These are phyloP conservation scores for Fusarium redolens DNA, from an alignment of 2,329 filamentous ascomycete species.

Conservation along the genomic window DNA sequence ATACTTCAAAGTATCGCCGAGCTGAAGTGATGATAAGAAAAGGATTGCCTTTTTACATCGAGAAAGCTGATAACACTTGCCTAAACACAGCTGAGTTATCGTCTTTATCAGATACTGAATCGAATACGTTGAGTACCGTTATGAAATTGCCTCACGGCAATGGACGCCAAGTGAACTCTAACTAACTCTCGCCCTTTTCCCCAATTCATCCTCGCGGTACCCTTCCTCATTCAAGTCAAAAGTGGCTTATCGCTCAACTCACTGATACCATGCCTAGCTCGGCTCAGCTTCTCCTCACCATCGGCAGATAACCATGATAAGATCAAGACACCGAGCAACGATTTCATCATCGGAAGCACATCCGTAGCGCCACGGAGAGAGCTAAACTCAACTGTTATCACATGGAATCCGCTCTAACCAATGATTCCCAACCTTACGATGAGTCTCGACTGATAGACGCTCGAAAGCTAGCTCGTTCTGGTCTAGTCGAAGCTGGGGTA, in stretches of 20 bases:
- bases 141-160: not conserved
- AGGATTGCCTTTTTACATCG: not conserved
- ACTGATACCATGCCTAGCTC: not conserved
- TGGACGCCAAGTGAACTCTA: not conserved
- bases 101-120: not conserved
- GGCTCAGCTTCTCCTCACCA: not conserved
- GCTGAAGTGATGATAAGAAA: not conserved
- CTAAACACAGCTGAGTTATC: not conserved
- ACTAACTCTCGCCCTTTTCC: not conserved
- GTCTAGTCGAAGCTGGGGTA: conserved; percentile 4
- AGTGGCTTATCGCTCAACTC: conserved; percentile 3
- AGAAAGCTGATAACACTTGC: not conserved
- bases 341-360: not conserved
- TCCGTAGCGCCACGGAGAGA: conserved; percentile 3
- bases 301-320: not conserved
- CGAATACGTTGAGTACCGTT: not conserved
- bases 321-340: not conserved
- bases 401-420: not conserved
- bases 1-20: not conserved
- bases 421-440: not conserved
- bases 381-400: not conserved
- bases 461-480: not conserved
- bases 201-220: conserved; percentile 5
- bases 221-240: conserved; percentile 7
- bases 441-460: conserved; percentile 10